Evolutionary conservation across 129 eudicot genomes (phyloP), one percentile per base, ranked within the genome.

Genomic region (Centaurea solstitialis): DNA sequence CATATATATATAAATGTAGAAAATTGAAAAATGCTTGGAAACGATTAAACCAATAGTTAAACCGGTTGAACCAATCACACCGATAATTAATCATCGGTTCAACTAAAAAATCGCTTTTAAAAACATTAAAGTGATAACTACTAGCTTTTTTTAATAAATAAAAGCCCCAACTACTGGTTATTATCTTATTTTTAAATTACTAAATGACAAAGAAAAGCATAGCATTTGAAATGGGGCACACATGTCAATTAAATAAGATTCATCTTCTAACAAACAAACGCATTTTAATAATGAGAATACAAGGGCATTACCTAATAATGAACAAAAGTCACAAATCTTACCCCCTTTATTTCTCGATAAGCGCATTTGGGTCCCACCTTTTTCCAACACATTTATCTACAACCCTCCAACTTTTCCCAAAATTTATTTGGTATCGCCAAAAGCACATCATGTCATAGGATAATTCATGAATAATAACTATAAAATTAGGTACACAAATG

Each of bases 211-310:
- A 30, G 70, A 70, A 70, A 57, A 70, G 12, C 15, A 70, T 57
- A 35, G 17, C 18, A 59, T 75, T 2, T 66, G 74, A 76, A 38
- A 76, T 20, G 72, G 73, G 72, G 38, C 72, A 15, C 62, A 39
- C 72, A 65, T 68, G 71, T 65, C 26, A 76, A 76, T 64, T 40
- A 15, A 77, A 77, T 38, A 77, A 7, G 4, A 20, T 57, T n/a
- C 45, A 65, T 61, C 40, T 41, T 6, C 72, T 40, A 77, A 66
- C 81, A 77, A 77, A 77, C 74, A 9, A 77, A 40, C 35, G 81
- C 74, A 38, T 21, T 23, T 41, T 18, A 18, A 77, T 43, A 64
- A 77, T 77, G 26, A 23, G 28, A 26, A 24, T 9, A 73, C 74
- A 20, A n/a, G 28, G 18, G 45, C 26, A 21, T 23, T 77, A 64